Evolutionary conservation across 108 stramenopile species (phyloP), one percentile per base, ranked within the genome.

Genomic region (Nitzschia putrida): DNA sequence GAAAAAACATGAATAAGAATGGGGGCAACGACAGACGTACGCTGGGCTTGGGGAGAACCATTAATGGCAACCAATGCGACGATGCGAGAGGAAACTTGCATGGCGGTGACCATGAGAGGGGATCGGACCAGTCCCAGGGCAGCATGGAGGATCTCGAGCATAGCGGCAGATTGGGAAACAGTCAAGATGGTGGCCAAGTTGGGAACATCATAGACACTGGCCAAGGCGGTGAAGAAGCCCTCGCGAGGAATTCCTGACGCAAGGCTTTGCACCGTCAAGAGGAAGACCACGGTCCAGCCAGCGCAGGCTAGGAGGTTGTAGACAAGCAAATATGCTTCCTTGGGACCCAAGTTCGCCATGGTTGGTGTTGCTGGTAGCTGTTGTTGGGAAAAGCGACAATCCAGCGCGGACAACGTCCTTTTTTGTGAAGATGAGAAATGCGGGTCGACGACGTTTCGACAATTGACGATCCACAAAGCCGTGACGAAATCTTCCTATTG

Each of bases 61-160:
- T 61, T 70, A 34, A 95, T 47, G 64, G 92, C 83, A 43, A 92
- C 68, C 71, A 98, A 69, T 0, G 95, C 89, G 26, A 83, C 82
- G 59, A 97, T 82, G 29, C 96, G 90, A 56, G 86, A 86, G 37
- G 73, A 70, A 23, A 97, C 98, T 83, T 99, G 98, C 86, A 99
- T 80, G 37, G 87, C 63, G 26, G 96, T 95, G 22, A 96, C 95
- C 26, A 97, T 41, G 50, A 95, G 82, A 0, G 97, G 96, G 39
- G 91, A 91, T 44, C 95, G 89, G 21, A 99, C 98, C 37, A 98
- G 71, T 42, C 97, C 94, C 16, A 97, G 18, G 6, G 81, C 80
- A 8, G 96, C 88, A 85, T 99, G 97, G 34, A 97, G 67, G 59
- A 98, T 88, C 74, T 99, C 95, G 40, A 97, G 44, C 7, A 93